These are phyloP conservation scores for Vanderwaltozyma polyspora DNA, from an alignment of 805 yeast species.

Conservation along the genomic window DNA sequence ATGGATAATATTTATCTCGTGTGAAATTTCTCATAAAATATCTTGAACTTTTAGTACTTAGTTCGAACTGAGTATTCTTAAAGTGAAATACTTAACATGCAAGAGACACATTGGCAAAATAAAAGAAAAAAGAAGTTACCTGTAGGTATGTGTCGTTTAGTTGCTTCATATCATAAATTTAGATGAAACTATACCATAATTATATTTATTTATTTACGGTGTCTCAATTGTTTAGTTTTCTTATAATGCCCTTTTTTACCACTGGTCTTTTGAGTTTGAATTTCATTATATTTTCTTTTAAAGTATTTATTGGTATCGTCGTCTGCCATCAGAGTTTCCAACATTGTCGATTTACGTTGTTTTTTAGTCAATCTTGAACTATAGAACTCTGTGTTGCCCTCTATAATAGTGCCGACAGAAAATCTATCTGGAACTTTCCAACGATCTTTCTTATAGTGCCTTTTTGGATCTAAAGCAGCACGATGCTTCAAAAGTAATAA, in stretches of 20 bases:
- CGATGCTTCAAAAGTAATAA: conserved; percentile 71
- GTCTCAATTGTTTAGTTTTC: conserved; percentile 50
- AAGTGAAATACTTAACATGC: too few relatives aligned
- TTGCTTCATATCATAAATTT: too few relatives aligned
- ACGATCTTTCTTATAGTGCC: conserved; percentile 83
- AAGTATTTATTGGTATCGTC: conserved; percentile 60
- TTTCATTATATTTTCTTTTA: conserved; percentile 72
- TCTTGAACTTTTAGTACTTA: too few relatives aligned
- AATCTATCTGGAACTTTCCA: conserved; percentile 70
- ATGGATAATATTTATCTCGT: too few relatives aligned
- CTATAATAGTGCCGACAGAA: conserved; percentile 81
- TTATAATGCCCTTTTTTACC: conserved; percentile 64
- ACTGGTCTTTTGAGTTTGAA: conserved; percentile 48
- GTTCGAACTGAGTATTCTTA: too few relatives aligned
- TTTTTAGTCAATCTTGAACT: conserved; percentile 47
- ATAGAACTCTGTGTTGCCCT: conserved; percentile 70
- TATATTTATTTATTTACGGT: conserved; percentile 13
- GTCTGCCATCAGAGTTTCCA: conserved; percentile 75
- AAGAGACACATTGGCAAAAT: too few relatives aligned
- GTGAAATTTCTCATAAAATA: too few relatives aligned
- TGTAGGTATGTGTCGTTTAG: too few relatives aligned
- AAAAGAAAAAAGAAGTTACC: too few relatives aligned
- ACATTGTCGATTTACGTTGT: conserved; percentile 65
- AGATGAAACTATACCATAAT: too few relatives aligned
- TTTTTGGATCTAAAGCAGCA: conserved; percentile 85